phyloP scores from a whole-genome alignment of 75 land plant genomes.

The Cupressus sempervirens region DNA sequence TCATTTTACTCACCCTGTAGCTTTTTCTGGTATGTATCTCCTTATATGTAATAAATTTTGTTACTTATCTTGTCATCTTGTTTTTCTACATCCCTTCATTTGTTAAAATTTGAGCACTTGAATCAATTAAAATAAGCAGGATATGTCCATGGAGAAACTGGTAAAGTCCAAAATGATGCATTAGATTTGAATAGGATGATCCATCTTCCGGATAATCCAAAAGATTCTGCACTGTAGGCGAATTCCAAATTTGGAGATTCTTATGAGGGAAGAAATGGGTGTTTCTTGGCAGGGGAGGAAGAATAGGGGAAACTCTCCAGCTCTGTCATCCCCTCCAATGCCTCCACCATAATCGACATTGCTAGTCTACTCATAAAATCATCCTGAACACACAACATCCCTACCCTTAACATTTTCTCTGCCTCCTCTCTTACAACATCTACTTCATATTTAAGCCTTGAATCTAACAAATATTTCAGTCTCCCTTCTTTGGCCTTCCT shows the following conservation, averaged over 20 bases:
- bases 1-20: conserved; percentile 40
- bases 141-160: too few relatives aligned
- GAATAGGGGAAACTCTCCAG: background rate
- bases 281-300: background rate
- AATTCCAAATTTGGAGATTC: background rate
- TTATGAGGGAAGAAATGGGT: background rate
- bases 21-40: background rate
- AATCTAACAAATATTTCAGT: conserved; percentile 8
- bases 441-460: background rate
- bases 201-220: background rate
- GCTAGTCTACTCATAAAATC: conserved; percentile 12
- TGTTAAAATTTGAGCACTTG: too few relatives aligned
- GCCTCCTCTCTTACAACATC: background rate
- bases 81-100: too few relatives aligned
- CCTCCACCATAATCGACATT: conserved; percentile 14
- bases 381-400: conserved; percentile 24
- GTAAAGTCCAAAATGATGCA: too few relatives aligned
- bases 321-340: conserved; percentile 12
- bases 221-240: background rate
- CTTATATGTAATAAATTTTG: too few relatives aligned
- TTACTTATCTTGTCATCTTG: too few relatives aligned
- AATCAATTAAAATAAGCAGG: too few relatives aligned
- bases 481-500: conserved; percentile 8
- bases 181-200: background rate
- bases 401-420: conserved; percentile 1